Conservation (phyloP, 164 flowering plant species). For the Magnolia officinalis region DNA sequence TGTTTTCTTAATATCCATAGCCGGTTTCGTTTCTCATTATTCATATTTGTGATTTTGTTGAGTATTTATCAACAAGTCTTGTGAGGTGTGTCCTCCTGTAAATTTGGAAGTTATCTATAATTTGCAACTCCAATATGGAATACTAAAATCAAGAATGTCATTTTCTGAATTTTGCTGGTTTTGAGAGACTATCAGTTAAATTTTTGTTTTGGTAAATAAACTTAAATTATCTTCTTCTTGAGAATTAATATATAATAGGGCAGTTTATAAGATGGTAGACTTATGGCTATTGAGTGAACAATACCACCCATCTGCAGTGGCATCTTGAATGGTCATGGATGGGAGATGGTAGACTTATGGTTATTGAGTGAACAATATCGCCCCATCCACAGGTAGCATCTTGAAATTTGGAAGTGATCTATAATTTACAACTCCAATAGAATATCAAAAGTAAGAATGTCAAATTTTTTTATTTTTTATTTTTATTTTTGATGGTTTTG, state of each 20-base stretch:
- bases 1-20: constrained; percentile 10
- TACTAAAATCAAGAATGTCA: neutral
- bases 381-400: no score
- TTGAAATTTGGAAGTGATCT: no score
- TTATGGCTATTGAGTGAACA: no score
- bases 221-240: neutral
- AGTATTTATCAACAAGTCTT: neutral
- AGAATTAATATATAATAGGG: neutral
- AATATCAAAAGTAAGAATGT: neutral
- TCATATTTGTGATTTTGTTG: neutral
- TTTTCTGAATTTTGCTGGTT: no score
- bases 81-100: neutral
- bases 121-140: neutral
- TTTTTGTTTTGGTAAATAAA: neutral
- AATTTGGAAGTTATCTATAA: neutral
- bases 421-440: neutral
- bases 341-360: neutral
- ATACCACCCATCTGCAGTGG: no score
- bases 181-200: no score
- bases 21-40: neutral
- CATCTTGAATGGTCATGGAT: no score
- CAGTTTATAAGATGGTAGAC: constrained; percentile 9
- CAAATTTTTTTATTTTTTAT: no score
- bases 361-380: no score
- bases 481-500: no score